Conservation (phyloP, 495 filamentous ascomycete genomes). For the Neurospora sp. region DNA sequence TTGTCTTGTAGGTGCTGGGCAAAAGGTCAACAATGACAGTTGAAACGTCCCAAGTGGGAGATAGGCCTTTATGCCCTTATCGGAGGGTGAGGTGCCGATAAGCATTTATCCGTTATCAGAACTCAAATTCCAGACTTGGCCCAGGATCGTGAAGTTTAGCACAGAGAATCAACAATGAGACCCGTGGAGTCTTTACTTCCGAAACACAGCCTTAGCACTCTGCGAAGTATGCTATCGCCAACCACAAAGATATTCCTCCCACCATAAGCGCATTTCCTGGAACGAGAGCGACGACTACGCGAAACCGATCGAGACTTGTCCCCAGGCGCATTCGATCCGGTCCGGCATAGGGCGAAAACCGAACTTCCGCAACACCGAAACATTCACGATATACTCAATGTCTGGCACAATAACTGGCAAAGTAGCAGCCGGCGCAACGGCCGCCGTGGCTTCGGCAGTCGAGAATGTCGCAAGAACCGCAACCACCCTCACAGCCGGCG, state of each 20-base stretch:
- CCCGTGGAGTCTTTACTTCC: not conserved
- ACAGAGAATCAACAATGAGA: not conserved
- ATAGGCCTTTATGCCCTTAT: not conserved
- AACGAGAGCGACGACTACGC: not conserved
- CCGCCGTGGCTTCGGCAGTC: not conserved
- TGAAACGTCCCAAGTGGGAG: not conserved
- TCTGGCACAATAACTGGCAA: constrained; percentile 2
- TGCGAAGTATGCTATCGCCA: not conserved
- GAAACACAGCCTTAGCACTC: not conserved
- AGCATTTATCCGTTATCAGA: not conserved
- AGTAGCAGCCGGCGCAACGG: not conserved
- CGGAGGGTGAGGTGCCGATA: not conserved
- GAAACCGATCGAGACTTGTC: not conserved
- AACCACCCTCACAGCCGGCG: constrained; percentile 9
- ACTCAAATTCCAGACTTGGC: not conserved
- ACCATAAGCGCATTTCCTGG: not conserved
- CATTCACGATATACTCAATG: not conserved
- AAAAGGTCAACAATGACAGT: not conserved
- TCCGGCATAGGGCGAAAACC: not conserved
- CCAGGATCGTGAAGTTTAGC: not conserved
- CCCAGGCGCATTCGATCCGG: not conserved
- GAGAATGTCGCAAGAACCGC: constrained; percentile 9
- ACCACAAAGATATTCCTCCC: not conserved
- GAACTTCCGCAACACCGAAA: not conserved
- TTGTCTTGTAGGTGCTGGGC: not conserved